Evolutionary conservation across 495 filamentous ascomycete species (phyloP), one percentile per base, ranked within the genome.

Genomic region (Hyphodiscus hymeniophilus): DNA sequence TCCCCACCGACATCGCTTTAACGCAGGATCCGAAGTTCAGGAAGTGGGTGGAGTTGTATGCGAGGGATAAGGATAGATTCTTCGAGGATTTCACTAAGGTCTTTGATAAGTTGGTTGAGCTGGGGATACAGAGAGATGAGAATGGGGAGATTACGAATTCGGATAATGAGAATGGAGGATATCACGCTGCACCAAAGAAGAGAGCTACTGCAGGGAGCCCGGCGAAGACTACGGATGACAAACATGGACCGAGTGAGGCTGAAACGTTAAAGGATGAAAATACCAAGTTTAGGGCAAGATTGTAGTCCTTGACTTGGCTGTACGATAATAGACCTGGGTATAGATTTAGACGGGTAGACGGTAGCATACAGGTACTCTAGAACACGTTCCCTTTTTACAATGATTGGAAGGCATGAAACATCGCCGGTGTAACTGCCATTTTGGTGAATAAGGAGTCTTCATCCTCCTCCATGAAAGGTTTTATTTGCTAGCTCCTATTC

Each of bases 71-170:
- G 60, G 77, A 80, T 1, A 28, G 72, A 32, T 81, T 82, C 69
- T 82, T 80, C 50, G 71, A 71, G 36, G 70, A 81, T 58, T 81
- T 81, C 52, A 42, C 73, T 16, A 71, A 71, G 52, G 77, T 69
- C 10, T 82, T 81, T 60, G 71, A 69, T n/a, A 82, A 81, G 63
- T 54, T 82, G 64, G 42, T 80, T 31, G 77, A 81, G 63, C 57
- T 82, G 48, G 77, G 78, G 3, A 78, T 81, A 39, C 50, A 60
- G 34, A 69, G 77, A 38, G 76, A 81, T 56, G 71, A 52, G 5
- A 56, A 66, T 15, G 78, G 72, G 6, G 58, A 44, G 4, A 59
- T 79, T 31, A 58, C 67, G 36, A 78, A 80, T 55, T 65, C 67
- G 18, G 75, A 78, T 49, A 76, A 76, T 56, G 56, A 58, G 23